These are phyloP conservation scores for Artemisia tridentata DNA, from an alignment of 129 eudicot genomes.

Conservation along the genomic window DNA sequence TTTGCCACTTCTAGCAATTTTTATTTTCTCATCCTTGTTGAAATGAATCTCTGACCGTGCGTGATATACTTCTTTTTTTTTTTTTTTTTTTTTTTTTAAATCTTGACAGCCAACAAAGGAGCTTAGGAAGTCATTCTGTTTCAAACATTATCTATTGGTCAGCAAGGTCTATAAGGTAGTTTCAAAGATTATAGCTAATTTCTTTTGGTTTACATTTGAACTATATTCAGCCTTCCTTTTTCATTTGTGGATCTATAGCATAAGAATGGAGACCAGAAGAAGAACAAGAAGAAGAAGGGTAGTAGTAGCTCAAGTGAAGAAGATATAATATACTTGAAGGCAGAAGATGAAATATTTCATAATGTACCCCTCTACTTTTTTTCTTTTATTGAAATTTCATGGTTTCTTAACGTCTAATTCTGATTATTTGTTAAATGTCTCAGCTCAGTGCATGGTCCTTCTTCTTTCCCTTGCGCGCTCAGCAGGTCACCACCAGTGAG, in stretches of 20 bases:
- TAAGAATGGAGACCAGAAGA: constrained; percentile 46
- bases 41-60: too few species aligned
- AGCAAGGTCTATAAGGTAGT: constrained; percentile 74
- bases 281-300: constrained; percentile 17
- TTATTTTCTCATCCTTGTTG: too few species aligned
- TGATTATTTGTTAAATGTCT: constrained; percentile 24
- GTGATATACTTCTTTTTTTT: constrained; percentile 3
- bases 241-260: constrained; percentile 34
- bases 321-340: constrained; percentile 59
- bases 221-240: neutral
- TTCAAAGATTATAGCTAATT: neutral
- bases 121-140: constrained; percentile 63
- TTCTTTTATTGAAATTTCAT: neutral
- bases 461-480: constrained; percentile 55
- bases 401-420: neutral
- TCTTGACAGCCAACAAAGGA: constrained; percentile 70
- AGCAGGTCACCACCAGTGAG: constrained; percentile 66
- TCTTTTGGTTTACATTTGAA: neutral
- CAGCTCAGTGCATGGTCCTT: constrained; percentile 90
- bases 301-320: constrained; percentile 46
- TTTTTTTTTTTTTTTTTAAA: neutral
- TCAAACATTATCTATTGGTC: constrained; percentile 57
- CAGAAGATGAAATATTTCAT: constrained; percentile 78
- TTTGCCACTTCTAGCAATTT: too few species aligned
- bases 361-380: constrained; percentile 40